A percentile compares a stretch with the other conserved stretches of the same genome.
These are phyloP conservation scores for Ganoderma leucocontextum DNA, from an alignment of 1,284 basidiomycete genomes.

Conservation along the genomic window DNA sequence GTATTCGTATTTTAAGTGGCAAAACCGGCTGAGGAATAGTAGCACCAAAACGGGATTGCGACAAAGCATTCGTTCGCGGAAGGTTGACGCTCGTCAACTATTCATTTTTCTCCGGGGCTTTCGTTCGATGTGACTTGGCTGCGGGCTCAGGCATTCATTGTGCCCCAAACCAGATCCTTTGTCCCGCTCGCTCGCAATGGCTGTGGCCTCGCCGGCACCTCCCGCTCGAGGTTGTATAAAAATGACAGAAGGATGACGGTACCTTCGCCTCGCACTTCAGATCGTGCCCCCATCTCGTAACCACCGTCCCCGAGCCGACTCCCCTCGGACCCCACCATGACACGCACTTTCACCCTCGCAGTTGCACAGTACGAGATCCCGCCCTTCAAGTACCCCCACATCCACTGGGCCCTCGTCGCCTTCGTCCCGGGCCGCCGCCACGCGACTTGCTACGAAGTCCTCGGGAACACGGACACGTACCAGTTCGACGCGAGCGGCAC, in stretches of 20 bases:
- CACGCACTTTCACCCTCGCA: neutral
- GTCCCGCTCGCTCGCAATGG: neutral
- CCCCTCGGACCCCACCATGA: neutral
- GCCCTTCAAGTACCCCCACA: constrained; percentile 1
- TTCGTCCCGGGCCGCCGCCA: neutral
- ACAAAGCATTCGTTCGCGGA: neutral
- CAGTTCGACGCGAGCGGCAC: neutral
- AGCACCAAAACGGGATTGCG: neutral
- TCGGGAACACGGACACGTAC: constrained; percentile 3
- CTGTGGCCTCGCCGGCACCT: neutral
- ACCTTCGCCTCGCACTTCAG: neutral
- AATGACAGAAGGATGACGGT: neutral
- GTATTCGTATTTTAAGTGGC: no score
- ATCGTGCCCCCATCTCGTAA: neutral
- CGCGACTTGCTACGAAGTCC: neutral
- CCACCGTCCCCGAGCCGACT: neutral
- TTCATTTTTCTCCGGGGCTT: neutral
- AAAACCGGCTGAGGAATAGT: no score
- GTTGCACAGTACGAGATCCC: neutral
- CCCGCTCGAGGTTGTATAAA: neutral
- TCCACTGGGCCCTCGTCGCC: constrained; percentile 7
- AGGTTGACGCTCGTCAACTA: neutral
- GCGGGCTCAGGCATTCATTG: neutral
- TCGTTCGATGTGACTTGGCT: neutral
- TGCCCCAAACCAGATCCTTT: neutral